These are phyloP conservation scores for Melaleuca quinquenervia DNA, from an alignment of 345 rosid species.

Conservation along the genomic window DNA sequence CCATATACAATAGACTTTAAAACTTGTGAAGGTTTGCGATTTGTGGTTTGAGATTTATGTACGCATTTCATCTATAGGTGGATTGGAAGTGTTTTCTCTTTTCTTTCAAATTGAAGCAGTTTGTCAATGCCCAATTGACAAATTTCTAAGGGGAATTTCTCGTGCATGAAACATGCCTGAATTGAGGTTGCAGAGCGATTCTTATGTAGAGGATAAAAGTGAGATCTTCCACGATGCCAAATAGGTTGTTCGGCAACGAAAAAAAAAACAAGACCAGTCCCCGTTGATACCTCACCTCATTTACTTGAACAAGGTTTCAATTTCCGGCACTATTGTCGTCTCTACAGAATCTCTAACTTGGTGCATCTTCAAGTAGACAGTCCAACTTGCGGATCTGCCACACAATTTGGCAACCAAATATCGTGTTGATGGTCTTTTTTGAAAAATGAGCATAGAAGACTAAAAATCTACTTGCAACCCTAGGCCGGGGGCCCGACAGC, in stretches of 20 bases:
- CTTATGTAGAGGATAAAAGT: neutral
- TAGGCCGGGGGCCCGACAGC: no score
- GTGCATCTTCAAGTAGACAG: neutral
- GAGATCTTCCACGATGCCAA: neutral
- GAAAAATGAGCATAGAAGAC: neutral
- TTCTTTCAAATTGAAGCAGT: neutral
- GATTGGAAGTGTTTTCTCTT: neutral
- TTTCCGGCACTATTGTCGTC: neutral
- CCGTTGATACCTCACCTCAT: neutral
- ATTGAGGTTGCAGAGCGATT: neutral
- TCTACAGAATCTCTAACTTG: neutral
- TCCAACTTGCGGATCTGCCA: neutral
- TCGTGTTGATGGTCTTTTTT: neutral
- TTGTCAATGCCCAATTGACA: no score
- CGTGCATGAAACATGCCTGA: neutral
- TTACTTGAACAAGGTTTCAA: no score
- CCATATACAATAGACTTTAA: no score
- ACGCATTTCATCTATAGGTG: no score
- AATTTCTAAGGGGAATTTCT: neutral
- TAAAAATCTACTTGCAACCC: no score
- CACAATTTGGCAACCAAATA: neutral
- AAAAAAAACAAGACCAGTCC: neutral
- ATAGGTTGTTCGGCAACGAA: no score
- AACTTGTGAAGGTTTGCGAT: neutral
- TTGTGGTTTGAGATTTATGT: neutral